phyloP scores from a whole-genome alignment of 2,329 filamentous ascomycete species.

The Botryotinia convoluta region DNA sequence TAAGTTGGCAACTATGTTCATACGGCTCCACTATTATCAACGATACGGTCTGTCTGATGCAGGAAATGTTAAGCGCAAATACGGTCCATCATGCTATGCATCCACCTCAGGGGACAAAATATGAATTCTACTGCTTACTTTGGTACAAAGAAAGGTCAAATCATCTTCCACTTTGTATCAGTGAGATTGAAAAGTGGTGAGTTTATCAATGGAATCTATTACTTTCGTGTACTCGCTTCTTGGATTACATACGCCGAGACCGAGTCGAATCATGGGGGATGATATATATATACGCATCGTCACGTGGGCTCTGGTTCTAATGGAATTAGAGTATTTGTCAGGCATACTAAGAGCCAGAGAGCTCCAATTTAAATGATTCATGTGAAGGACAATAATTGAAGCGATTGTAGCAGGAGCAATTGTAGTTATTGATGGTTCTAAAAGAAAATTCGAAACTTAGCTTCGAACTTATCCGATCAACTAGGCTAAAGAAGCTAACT shows the following conservation, averaged over 20 bases:
- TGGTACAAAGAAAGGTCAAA: background rate
- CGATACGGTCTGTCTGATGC: background rate
- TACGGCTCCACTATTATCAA: background rate
- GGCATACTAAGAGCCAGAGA: background rate
- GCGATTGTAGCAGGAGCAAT: too few relatives aligned
- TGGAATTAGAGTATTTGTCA: background rate
- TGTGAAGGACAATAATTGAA: background rate
- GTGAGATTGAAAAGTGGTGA: background rate
- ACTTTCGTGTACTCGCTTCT: background rate
- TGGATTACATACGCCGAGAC: background rate
- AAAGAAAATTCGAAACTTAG: too few relatives aligned
- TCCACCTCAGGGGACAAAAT: background rate
- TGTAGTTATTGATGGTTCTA: too few relatives aligned
- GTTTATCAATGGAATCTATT: background rate
- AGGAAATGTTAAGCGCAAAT: background rate
- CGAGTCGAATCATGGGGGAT: background rate
- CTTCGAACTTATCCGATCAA: too few relatives aligned
- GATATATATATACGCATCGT: background rate
- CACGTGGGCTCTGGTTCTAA: background rate
- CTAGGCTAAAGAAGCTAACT: too few relatives aligned
- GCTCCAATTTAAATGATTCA: background rate
- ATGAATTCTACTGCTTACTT: background rate
- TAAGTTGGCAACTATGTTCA: accelerated
- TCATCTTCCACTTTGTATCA: background rate
- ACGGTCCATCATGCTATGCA: background rate